Evolutionary conservation across 345 rosid genomes (phyloP), one percentile per base, ranked within the genome.

Genomic region (Corchorus olitorius): DNA sequence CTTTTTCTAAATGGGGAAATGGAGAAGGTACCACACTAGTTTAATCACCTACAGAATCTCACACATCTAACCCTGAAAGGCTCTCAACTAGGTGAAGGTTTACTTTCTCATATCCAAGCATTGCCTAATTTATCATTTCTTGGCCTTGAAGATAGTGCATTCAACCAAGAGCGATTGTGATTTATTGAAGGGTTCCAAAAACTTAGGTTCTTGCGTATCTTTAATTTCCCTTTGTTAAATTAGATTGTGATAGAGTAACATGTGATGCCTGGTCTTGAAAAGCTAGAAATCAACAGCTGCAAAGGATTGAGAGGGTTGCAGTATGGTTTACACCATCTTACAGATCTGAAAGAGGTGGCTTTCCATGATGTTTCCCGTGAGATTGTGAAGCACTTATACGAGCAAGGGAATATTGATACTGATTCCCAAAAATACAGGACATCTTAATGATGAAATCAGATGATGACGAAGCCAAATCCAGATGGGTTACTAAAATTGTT

Each of bases 21-120:
- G 46, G 77, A 81, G 52, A 84, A 45, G 41, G 78, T 84, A n/a
- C 84, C 88, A 6, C 65, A 27, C 1, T 87, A 88, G 89, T 83
- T 87, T 43, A 65, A 34, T 14, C 64, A 75, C 53, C 53, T 66
- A 13, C 53, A 4, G 35, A 66, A 45, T 10, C 70, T 66, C 70
- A 66, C 8, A 11, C 13, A 54, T 8, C 33, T 84, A 34, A 52
- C 43, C 35, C 55, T 83, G 27, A 77, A 72, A 8, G 74, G 84
- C 53, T 81, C 86, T 22, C 68, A 77, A 76, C 50, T 84, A 16
- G 37, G 46, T 43, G 81, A 77, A 75, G 72, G 83, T 58, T 53
- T 73, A 9, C 65, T 79, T 53, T 22, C 74, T 54, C 59, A 48
- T 9, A 35, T 81, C 62, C 54, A 68, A 64, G 37, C 69, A 8